Base-by-base conservation (phyloP, 306 rosid genomes). In the Cicer chorassanicum region DNA sequence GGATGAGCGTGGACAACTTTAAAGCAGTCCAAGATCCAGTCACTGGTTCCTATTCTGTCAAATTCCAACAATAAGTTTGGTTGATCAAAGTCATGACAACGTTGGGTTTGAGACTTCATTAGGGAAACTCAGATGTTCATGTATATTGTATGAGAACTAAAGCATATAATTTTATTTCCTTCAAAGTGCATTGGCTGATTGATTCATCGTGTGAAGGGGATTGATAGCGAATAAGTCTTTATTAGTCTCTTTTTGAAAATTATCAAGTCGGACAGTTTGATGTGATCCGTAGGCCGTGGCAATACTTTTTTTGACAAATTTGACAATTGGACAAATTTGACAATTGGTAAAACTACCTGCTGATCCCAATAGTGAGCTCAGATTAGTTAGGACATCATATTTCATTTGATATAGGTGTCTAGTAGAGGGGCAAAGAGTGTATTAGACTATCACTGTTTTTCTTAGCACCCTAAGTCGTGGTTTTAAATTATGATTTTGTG, bases 1-100 rank as follows among this genome's bases (percentile, higher is more conserved):
- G 99, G 24, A 92, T 94, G 97, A 94, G 92, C 11, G 62, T 86
- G 0, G 98, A 91, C 84, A 94, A 91, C 87, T 94, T 94, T 76
- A 91, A 94, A 74, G 83, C 98, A 29, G 94, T 91, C 50, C 79
- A 94, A 85, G 97, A 94, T 83, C 97, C 97, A 24, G 91, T 88
- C 83, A 87, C 97, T 10, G 97, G 98, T 69, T 93, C 96, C 21
- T 93, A 93, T 79, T 93, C 98, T 44, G 15, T 93, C 56, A 83
- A 89, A 55, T 91, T 91, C 88, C 92, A 91, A 68, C 92, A 48
- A 18, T 89, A 87, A 74, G 78, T 78, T 71, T 14, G 39, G 68
- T 12, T 24, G 71, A 36, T 36, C 34, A 15, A 44, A 63, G 73
- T 65, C 74, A 76, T 67, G 14, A 4, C 39, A 79, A 46, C 76